Evolutionary conservation across 169 alveolate genomes (phyloP).

Genomic region (Theileria orientalis): DNA sequence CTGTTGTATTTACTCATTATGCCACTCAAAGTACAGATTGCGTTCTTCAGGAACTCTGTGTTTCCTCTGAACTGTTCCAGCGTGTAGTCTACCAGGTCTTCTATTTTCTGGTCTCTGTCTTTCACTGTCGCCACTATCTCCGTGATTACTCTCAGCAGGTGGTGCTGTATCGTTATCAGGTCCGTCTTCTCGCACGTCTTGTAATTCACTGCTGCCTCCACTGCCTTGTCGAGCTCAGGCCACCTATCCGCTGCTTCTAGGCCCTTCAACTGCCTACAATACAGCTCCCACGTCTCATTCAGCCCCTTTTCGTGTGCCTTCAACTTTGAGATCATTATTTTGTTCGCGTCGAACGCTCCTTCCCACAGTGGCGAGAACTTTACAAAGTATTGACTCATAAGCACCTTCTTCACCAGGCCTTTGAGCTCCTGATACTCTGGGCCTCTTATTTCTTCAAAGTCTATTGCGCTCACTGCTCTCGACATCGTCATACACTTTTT

Average conservation of each 20-base stretch:
- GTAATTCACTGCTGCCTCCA: constrained; percentile 1
- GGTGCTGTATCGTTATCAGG: constrained; percentile 37
- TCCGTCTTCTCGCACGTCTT: constrained; percentile 16
- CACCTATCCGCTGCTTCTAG: neutral
- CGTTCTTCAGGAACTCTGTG: constrained; percentile 13
- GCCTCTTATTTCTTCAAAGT: neutral
- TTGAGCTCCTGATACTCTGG: constrained; percentile 1
- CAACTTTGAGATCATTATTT: neutral
- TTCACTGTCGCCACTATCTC: constrained; percentile 10
- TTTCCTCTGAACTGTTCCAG: constrained; percentile 16
- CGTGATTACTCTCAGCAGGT: constrained; percentile 19
- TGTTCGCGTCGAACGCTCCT: constrained; percentile 18
- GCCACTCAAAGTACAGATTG: constrained; percentile 26
- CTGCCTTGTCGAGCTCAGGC: neutral
- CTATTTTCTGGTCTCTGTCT: constrained; percentile 3
- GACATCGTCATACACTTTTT: constrained; percentile 30
- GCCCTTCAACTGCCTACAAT: neutral
- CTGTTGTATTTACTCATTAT: constrained; percentile 27
- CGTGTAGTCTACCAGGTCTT: constrained; percentile 20
- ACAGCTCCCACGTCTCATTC: neutral
- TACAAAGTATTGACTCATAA: constrained; percentile 45
- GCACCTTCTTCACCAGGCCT: neutral
- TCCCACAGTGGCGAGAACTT: constrained; percentile 59
- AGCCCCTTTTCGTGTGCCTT: constrained; percentile 11
- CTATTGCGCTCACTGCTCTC: constrained; percentile 20